Evolutionary conservation across 805 yeast species (phyloP).

Genomic region (Starmerella lactis-condensi): DNA sequence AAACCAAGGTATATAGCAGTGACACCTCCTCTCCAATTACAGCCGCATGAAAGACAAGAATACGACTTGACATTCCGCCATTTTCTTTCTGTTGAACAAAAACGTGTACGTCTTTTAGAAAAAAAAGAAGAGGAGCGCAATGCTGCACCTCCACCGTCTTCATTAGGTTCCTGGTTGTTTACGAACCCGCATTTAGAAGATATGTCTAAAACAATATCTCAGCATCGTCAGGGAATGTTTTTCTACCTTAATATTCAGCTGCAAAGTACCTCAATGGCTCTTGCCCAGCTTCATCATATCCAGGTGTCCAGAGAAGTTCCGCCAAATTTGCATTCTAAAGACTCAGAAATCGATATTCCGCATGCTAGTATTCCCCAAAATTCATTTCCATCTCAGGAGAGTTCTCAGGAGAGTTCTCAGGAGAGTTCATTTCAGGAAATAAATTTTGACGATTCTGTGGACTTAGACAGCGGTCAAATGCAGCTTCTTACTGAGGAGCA

Average conservation of each 20-base stretch:
- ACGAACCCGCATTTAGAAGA: constrained; percentile 18
- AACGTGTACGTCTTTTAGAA: constrained; percentile 15
- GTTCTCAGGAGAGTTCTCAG: not conserved
- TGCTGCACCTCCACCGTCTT: not conserved
- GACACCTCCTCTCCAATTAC: constrained; percentile 16
- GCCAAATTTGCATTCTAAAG: not conserved
- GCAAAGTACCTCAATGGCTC: constrained; percentile 19
- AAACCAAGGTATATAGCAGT: constrained; percentile 21
- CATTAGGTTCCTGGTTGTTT: constrained; percentile 9
- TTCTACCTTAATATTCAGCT: constrained; percentile 21
- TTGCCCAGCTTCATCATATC: constrained; percentile 23
- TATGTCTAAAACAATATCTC: constrained; percentile 16
- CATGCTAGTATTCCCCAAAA: not conserved
- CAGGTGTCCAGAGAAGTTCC: constrained; percentile 17
- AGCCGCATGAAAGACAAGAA: constrained; percentile 24
- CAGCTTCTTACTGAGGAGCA: constrained; percentile 23
- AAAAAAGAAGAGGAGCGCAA: constrained; percentile 8
- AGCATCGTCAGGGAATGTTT: constrained; percentile 25
- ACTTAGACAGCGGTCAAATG: constrained; percentile 8
- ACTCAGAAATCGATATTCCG: not conserved
- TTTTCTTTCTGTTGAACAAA: constrained; percentile 22
- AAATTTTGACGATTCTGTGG: not conserved
- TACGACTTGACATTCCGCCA: constrained; percentile 25
- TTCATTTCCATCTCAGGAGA: not conserved
- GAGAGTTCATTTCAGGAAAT: not conserved